These are phyloP conservation scores for Dissophora globulifera DNA, from an alignment of 192 early-diverging fungal genomes.

Conservation along the genomic window DNA sequence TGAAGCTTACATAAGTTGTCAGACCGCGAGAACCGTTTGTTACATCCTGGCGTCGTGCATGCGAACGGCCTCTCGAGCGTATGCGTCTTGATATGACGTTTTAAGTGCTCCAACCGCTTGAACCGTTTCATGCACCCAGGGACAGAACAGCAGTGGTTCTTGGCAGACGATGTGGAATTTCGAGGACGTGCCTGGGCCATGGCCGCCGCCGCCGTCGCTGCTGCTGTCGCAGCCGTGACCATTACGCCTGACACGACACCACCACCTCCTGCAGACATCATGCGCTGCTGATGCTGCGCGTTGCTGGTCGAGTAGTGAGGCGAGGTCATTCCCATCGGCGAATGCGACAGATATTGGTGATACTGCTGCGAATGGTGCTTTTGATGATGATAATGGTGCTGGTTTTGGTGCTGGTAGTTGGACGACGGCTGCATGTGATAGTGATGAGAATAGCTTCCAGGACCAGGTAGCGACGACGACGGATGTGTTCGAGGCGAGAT, in stretches of 20 bases:
- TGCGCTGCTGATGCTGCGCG: too few species aligned
- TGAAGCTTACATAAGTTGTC: slow-evolving; percentile 68
- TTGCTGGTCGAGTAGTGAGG: too few species aligned
- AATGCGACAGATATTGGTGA: neutral
- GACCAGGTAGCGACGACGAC: neutral
- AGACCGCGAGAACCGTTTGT: slow-evolving; percentile 81
- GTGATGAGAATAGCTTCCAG: too few species aligned
- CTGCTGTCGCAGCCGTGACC: too few species aligned
- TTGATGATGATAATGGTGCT: neutral
- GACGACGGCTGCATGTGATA: too few species aligned
- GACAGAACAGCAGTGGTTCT: slow-evolving; percentile 50
- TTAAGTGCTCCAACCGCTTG: slow-evolving; percentile 84
- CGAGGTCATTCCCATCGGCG: too few species aligned
- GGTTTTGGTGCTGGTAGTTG: too few species aligned
- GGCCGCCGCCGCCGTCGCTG: too few species aligned
- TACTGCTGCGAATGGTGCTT: slow-evolving; percentile 12
- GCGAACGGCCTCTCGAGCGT: slow-evolving; percentile 76
- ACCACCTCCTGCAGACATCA: neutral
- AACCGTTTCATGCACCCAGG: slow-evolving; percentile 65
- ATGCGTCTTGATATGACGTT: slow-evolving; percentile 83
- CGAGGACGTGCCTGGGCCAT: slow-evolving; percentile 1
- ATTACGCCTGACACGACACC: too few species aligned
- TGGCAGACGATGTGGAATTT: slow-evolving; percentile 18
- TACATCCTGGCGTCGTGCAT: slow-evolving; percentile 75
- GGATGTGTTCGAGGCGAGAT: slow-evolving; percentile 19